Evolutionary conservation across 2,329 filamentous ascomycete species (phyloP).

Genomic region (Neonectria hederae): DNA sequence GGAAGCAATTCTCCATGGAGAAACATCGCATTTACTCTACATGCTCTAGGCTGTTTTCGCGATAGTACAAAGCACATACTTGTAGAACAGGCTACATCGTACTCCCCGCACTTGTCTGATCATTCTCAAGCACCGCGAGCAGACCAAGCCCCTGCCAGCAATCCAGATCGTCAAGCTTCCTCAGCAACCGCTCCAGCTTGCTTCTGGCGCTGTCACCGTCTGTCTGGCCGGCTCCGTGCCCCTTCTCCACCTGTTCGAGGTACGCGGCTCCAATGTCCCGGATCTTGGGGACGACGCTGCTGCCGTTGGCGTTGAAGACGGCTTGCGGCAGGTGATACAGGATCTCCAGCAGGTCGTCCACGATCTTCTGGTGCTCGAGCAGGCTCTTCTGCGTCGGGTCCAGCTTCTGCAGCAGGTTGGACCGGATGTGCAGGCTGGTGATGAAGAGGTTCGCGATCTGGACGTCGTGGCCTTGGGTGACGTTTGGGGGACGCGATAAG

Average conservation of each 20-base stretch:
- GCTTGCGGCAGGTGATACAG: constrained; percentile 47
- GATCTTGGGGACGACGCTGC: constrained; percentile 49
- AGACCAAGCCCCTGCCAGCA: constrained; percentile 43
- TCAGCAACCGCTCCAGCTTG: constrained; percentile 43
- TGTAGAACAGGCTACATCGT: too few species aligned
- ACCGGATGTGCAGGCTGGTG: constrained; percentile 49
- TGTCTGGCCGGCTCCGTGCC: constrained; percentile 7
- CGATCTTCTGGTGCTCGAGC: constrained; percentile 44
- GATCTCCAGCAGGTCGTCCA: constrained; percentile 50
- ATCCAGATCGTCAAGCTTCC: constrained; percentile 46
- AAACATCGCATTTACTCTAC: constrained; percentile 16
- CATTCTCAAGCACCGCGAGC: constrained; percentile 11
- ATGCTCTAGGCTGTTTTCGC: not conserved
- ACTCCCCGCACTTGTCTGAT: not conserved
- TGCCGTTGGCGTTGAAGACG: constrained; percentile 48
- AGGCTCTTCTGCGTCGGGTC: constrained; percentile 25
- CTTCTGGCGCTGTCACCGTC: constrained; percentile 25
- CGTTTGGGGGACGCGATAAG: constrained; percentile 41
- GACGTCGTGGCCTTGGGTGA: constrained; percentile 48
- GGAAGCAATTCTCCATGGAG: constrained; percentile 16
- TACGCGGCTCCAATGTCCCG: constrained; percentile 50
- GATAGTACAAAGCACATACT: too few species aligned
- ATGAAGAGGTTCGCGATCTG: constrained; percentile 51
- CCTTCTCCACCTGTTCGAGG: constrained; percentile 42
- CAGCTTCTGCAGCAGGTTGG: constrained; percentile 49